Base-by-base conservation (phyloP, 805 yeast species). In the Grigorovia humatica region DNA sequence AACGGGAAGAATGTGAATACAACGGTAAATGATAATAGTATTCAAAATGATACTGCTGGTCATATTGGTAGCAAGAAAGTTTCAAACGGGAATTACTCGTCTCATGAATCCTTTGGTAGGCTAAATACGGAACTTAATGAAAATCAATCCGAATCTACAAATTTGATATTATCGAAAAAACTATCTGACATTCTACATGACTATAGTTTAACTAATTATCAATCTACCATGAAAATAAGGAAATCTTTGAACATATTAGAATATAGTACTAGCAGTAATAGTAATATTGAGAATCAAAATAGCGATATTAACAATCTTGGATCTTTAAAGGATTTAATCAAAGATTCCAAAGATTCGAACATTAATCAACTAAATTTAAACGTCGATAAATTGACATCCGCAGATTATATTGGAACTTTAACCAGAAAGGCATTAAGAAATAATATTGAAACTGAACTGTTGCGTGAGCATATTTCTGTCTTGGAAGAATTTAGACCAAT, bases 351-450 rank as follows among this genome's bases (percentile, higher is more conserved):
- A 9, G 15, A 32, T 19, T 27, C 19, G 2, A 19, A 32, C 6
- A 11, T 27, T 17, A 46, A 30, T 35, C 43, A 46, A 12, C 11
- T 46, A 18, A 29, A 45, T 17, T 47, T 66, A 20, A 66, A 67
- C 43, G 58, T 63, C 19, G 69, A 69, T 44, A 71, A 75, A 41
- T 65, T 83, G 57, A 70, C 83, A 1, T 62, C 63, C 51, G 55
- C 77, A 19, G 69, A 70, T 35, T 58, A 80, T 29, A 61, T 74
- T 13, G 91, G 91, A 0, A 75, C 82, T 2, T 70, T 82, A 40
- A 70, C 81, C 1, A 72, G 95, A 56, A 76, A 83, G 59, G 73
- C 78, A 42, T 68, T 85, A 48, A 71, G 82, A 51, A 79, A 81
- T 44, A 79, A 75, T 43, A 70, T 85, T 19, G 90, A 85, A 59